Base-by-base conservation (phyloP, 352 stramenopile species). In the Phytophthora niederhauseri region DNA sequence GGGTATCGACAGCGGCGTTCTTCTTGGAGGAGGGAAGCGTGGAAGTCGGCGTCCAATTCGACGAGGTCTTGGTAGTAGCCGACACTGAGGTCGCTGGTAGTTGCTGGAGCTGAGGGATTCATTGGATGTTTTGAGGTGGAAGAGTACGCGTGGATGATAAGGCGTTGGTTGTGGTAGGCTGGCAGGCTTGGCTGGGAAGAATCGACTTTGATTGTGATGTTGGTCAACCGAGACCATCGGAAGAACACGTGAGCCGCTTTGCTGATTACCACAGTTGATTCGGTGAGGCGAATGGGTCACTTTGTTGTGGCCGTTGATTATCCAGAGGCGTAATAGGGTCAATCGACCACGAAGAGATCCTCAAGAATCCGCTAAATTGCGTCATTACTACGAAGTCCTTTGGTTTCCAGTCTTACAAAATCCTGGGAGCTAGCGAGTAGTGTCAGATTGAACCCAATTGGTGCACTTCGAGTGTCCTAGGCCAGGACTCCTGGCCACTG, bases 1-100 rank as follows among this genome's bases (percentile, higher is more conserved):
- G 70, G 62, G 38, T 86, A 82, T 22, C 64, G 52, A 41, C 78
- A 84, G 4, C 68, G 68, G 26, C n/a, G 24, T 31, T 64, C 56
- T 50, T 75, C 68, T 45, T n/a, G 65, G 9, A 68, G 15, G 36
- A 65, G 41, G 3, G 55, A 49, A 0, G 36, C 24, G 0, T 49
- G 46, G 11, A 66, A 62, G 2, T 49, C 50, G 15, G 20, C 19
- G 19, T 57, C 31, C 28, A 71, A n/a, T 57, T 60, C 51, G 2
- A 19, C 22, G 14, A 55, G 2, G 4, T 51, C 30, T 30, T 64
- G 55, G 20, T 43, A 51, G 26, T 54, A 71, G 3, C 34, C 56
- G 17, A 50, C 5, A 55, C n/a, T 56, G 28, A 75, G 53, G 56
- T 12, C n/a, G 12, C 34, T n/a, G 4, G 17, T 50, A 20, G 2